phyloP scores from a whole-genome alignment of 306 rosid genomes.

The Quercus berberidifolia region DNA sequence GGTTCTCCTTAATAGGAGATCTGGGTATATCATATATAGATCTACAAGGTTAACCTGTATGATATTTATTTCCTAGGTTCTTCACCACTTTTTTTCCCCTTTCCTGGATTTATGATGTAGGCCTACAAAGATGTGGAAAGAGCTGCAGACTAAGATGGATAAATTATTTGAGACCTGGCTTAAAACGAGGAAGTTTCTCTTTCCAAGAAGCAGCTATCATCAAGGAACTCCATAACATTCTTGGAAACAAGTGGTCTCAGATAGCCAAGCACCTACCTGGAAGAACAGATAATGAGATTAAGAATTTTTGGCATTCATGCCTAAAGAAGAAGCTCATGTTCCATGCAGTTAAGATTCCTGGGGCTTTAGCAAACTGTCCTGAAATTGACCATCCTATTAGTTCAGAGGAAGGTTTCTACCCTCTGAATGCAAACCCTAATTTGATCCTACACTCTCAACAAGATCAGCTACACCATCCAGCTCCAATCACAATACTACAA shows the following conservation, averaged over 20 bases:
- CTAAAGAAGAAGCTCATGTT: slow-evolving; percentile 80
- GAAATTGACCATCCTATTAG: slow-evolving; percentile 37
- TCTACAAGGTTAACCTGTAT: too few relatives aligned
- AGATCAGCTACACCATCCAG: slow-evolving; percentile 45
- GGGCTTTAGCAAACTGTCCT: slow-evolving; percentile 47
- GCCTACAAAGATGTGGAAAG: slow-evolving; percentile 90
- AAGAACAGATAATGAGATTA: slow-evolving; percentile 98
- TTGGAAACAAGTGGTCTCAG: slow-evolving; percentile 98
- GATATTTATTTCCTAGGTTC: background rate
- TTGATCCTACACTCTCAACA: slow-evolving; percentile 28
- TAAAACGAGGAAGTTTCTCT: slow-evolving; percentile 94
- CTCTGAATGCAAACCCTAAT: slow-evolving; percentile 54
- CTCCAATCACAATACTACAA: slow-evolving; percentile 45
- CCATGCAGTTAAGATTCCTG: slow-evolving; percentile 39
- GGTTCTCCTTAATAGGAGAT: too few relatives aligned
- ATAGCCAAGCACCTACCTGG: slow-evolving; percentile 97
- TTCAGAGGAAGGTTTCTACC: slow-evolving; percentile 45
- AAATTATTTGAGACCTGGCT: slow-evolving; percentile 91
- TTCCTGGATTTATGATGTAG: slow-evolving; percentile 21
- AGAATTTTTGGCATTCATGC: slow-evolving; percentile 97
- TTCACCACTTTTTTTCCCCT: background rate
- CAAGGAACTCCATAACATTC: slow-evolving; percentile 79
- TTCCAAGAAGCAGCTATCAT: slow-evolving; percentile 88
- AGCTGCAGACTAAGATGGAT: slow-evolving; percentile 97
- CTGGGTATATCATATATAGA: too few relatives aligned